Conservation (phyloP, 2,329 filamentous ascomycete species). For the Pseudonectria buxi region DNA sequence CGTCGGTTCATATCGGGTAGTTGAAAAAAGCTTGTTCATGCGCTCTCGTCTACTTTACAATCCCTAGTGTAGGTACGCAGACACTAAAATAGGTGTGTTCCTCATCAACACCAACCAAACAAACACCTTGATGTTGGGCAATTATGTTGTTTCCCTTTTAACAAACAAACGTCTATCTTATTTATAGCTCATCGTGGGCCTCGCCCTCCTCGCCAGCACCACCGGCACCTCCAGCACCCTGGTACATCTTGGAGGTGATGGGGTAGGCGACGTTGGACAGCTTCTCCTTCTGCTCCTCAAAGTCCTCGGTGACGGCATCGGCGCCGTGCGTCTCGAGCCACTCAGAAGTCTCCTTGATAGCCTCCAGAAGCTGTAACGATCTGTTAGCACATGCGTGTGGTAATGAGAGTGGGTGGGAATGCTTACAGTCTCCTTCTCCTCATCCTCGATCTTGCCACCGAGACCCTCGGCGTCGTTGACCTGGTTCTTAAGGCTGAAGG, state of each 20-base stretch:
- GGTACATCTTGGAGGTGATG: constrained; percentile 97
- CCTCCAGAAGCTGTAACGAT: constrained; percentile 72
- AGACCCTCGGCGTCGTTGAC: constrained; percentile 94
- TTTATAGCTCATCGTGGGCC: constrained; percentile 74
- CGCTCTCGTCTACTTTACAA: constrained; percentile 27
- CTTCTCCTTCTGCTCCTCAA: constrained; percentile 99
- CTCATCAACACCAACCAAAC: constrained; percentile 23
- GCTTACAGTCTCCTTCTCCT: constrained; percentile 92
- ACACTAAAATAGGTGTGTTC: constrained; percentile 15
- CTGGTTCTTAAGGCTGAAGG: constrained; percentile 98
- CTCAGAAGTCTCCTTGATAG: constrained; percentile 92
- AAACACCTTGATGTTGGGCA: constrained; percentile 19
- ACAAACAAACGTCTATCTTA: constrained; percentile 24
- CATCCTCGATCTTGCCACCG: constrained; percentile 95
- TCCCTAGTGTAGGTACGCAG: constrained; percentile 13
- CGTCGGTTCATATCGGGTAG: too few species aligned
- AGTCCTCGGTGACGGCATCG: constrained; percentile 83
- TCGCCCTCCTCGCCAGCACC: constrained; percentile 57
- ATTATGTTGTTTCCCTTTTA: constrained; percentile 22
- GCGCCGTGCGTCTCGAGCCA: constrained; percentile 95
- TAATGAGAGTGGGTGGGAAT: constrained; percentile 5
- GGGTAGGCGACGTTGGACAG: constrained; percentile 93
- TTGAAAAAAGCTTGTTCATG: constrained; percentile 19
- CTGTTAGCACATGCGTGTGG: constrained; percentile 29
- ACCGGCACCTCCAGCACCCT: constrained; percentile 54